phyloP scores from a whole-genome alignment of 768 basidiomycete genomes.

The Collybia sordida region DNA sequence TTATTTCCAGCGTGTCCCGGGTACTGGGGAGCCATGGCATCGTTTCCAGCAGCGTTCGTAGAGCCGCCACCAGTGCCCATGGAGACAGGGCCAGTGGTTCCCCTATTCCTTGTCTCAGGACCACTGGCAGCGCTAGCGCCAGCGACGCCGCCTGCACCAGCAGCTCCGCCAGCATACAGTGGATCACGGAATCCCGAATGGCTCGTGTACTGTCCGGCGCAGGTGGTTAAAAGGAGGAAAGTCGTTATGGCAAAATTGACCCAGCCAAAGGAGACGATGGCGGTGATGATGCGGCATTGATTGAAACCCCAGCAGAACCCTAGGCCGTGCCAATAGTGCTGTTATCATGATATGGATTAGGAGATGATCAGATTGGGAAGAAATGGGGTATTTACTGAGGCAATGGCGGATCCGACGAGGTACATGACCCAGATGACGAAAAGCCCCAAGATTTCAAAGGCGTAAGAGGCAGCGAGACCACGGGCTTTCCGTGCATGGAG shows the following conservation, averaged over 20 bases:
- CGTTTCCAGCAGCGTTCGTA: no score
- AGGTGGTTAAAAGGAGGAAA: constrained; percentile 44
- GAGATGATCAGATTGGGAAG: not conserved
- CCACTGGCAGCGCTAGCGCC: not conserved
- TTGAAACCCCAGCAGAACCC: constrained; percentile 54
- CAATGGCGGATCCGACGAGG: constrained; percentile 61
- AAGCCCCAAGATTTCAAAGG: constrained; percentile 47
- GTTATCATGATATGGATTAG: constrained; percentile 35
- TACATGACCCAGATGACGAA: constrained; percentile 59
- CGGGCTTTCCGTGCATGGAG: constrained; percentile 20
- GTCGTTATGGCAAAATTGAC: constrained; percentile 55
- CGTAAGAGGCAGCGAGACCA: constrained; percentile 40
- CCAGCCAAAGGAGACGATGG: constrained; percentile 70
- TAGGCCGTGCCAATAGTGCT: constrained; percentile 52
- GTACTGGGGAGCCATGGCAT: no score
- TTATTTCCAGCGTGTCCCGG: no score
- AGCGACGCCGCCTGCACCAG: no score
- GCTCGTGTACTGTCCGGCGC: constrained; percentile 16
- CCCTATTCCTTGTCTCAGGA: not conserved
- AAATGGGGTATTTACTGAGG: constrained; percentile 44
- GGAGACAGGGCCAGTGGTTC: not conserved
- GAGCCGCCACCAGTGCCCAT: no score
- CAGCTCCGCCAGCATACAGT: not conserved
- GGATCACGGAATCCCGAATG: not conserved
- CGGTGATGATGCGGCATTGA: constrained; percentile 58